Conservation (phyloP, 139 green algal species). For the Prasinococcaceae sp. region DNA sequence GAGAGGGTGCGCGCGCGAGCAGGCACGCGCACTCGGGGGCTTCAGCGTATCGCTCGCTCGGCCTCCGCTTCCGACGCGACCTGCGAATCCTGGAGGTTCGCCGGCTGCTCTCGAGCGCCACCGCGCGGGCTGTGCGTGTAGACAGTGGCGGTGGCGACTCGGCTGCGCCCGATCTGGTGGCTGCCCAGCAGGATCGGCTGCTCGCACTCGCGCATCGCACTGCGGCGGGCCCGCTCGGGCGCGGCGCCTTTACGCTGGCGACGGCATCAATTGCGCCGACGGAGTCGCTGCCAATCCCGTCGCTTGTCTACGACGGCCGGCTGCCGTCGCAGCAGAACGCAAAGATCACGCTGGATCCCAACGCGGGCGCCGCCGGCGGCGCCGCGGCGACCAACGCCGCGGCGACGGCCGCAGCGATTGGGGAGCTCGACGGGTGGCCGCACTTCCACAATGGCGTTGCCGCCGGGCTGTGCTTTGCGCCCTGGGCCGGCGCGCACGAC, state of each 20-base stretch:
- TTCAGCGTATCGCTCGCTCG: neutral
- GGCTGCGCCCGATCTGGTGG: slow-evolving; percentile 4
- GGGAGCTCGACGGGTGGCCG: slow-evolving; percentile 50
- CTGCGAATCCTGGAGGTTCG: slow-evolving; percentile 34
- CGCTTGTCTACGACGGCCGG: slow-evolving; percentile 54
- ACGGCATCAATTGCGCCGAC: slow-evolving; percentile 45
- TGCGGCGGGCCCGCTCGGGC: slow-evolving; percentile 55
- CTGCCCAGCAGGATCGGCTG: slow-evolving; percentile 42
- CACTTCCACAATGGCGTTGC: slow-evolving; percentile 95
- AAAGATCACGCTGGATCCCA: slow-evolving; percentile 58
- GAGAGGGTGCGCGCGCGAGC: neutral
- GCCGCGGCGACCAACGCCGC: neutral
- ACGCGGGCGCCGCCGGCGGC: neutral
- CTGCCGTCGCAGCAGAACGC: slow-evolving; percentile 45
- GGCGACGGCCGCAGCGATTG: neutral
- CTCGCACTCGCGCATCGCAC: slow-evolving; percentile 52
- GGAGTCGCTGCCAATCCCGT: slow-evolving; percentile 53
- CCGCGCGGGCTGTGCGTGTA: slow-evolving; percentile 7
- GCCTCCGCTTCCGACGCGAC: slow-evolving; percentile 48
- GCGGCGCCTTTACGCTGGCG: slow-evolving; percentile 61
- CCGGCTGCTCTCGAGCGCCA: slow-evolving; percentile 11
- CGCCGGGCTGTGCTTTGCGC: slow-evolving; percentile 46
- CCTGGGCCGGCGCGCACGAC: slow-evolving; percentile 12
- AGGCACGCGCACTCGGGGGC: neutral
- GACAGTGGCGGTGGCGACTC: neutral